Evolutionary conservation across 2,329 filamentous ascomycete species (phyloP).

Genomic region (Aspergillus novoparasiticus): DNA sequence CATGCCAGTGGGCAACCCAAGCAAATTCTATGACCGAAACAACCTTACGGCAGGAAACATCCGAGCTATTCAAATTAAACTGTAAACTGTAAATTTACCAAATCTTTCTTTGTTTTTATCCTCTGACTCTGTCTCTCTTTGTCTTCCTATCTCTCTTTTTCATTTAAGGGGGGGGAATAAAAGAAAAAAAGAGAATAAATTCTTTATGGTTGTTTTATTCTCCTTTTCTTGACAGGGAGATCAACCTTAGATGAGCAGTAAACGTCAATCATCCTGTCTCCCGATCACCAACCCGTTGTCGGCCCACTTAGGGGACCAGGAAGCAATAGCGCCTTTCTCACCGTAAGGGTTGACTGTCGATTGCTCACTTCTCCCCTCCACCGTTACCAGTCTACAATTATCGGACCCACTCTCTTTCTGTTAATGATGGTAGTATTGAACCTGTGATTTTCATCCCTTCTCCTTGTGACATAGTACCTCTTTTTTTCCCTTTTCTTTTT

Average conservation of each 20-base stretch:
- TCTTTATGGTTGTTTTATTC: background rate
- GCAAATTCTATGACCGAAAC: background rate
- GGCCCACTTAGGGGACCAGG: background rate
- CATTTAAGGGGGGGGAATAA: background rate
- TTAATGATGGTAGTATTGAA: background rate
- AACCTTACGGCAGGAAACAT: background rate
- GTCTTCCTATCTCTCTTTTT: slow-evolving; percentile 1
- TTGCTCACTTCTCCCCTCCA: background rate
- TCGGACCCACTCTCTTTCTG: background rate
- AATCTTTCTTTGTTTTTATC: background rate
- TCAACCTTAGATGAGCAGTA: background rate
- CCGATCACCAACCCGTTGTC: slow-evolving; percentile 1
- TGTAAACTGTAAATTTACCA: background rate
- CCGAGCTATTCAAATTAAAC: background rate
- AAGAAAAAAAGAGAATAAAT: background rate
- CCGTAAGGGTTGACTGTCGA: slow-evolving; percentile 3
- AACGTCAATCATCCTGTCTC: slow-evolving; percentile 1
- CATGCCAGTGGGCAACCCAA: background rate
- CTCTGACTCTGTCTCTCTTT: slow-evolving; percentile 5
- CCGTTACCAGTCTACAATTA: background rate
- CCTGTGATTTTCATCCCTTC: background rate
- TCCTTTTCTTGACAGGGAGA: background rate
- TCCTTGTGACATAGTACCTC: background rate
- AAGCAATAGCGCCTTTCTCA: slow-evolving; percentile 5
- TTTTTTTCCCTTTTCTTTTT: background rate